Evolutionary conservation across 2,329 filamentous ascomycete genomes (phyloP).

Genomic region (Tolypocladium pustulatum): DNA sequence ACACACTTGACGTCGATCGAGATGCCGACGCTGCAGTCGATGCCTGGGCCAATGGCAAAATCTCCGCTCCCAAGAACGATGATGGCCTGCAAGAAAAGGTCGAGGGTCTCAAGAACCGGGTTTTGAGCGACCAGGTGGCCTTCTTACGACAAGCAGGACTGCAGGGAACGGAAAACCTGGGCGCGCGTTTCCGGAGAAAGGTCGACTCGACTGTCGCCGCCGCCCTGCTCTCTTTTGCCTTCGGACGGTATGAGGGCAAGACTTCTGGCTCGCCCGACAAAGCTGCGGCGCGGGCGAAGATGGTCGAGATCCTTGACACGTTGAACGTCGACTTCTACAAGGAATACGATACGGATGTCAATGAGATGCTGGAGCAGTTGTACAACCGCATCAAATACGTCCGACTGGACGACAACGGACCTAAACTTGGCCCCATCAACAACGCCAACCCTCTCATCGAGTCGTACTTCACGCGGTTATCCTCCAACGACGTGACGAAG

Average conservation of each 20-base stretch:
- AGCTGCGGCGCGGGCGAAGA: slow-evolving; percentile 39
- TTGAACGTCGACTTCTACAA: slow-evolving; percentile 82
- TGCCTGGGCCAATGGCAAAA: slow-evolving; percentile 56
- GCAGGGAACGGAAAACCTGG: slow-evolving; percentile 60
- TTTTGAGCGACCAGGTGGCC: slow-evolving; percentile 40
- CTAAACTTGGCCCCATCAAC: slow-evolving; percentile 72
- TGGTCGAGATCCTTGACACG: slow-evolving; percentile 62
- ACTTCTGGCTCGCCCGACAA: slow-evolving; percentile 32
- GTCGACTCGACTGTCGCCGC: slow-evolving; percentile 63
- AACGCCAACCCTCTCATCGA: slow-evolving; percentile 75
- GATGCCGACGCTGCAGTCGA: slow-evolving; percentile 59
- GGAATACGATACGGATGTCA: slow-evolving; percentile 79
- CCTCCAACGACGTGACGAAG: slow-evolving; percentile 65
- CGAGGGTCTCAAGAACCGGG: slow-evolving; percentile 34
- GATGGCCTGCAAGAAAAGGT: slow-evolving; percentile 22
- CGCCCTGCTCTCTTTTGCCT: slow-evolving; percentile 28
- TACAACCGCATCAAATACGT: slow-evolving; percentile 94
- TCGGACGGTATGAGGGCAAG: slow-evolving; percentile 53
- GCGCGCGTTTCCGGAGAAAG: slow-evolving; percentile 65
- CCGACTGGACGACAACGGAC: slow-evolving; percentile 83
- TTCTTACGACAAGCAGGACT: slow-evolving; percentile 63
- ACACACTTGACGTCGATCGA: slow-evolving; percentile 68
- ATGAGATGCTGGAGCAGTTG: slow-evolving; percentile 78
- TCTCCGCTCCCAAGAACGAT: slow-evolving; percentile 39
- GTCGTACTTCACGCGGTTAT: slow-evolving; percentile 86